Base-by-base conservation (phyloP, 2,329 filamentous ascomycete genomes). In the Fusarium brevicatenulatum region DNA sequence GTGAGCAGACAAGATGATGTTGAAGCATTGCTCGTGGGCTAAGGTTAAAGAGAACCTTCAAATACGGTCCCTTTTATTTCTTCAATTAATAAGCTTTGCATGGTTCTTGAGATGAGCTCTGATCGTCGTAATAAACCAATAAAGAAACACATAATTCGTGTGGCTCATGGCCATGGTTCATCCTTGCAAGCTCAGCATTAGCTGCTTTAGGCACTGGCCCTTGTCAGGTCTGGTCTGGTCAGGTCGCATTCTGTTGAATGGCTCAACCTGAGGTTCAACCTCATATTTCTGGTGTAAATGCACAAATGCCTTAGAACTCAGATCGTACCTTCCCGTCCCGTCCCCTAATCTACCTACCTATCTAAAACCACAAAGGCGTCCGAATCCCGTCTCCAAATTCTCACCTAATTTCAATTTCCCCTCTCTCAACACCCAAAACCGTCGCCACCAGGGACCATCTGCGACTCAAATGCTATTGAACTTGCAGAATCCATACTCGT, bases 281-380 rank as follows among this genome's bases (percentile, higher is more conserved):
- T 78, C 73, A 78, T 78, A 78, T 78, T 77, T 77, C 77, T 75
- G 74, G 75, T 78, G 72, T 68, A 77, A 76, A 78, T 77, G 77
- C 77, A 78, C 61, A 78, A 75, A 71, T 78, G 76, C 76, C 76
- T 78, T 68, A 76, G 54, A 63, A 70, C 58, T 49, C 63, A 65
- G 36, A 53, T 37, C 40, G 34, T n/a, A 28, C 43, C 46, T 61
- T 56, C 39, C 62, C 37, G 36, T 56, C 34, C 44, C 34, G 39
- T 56, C 44, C 63, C n/a, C 19, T 46, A 49, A 39, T 46, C 32
- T 52, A 50, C 63, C 60, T 57, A 28, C 7, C 28, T 28, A 25
- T 25, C 25, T 25, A 25, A 76, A 74, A 74, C 62, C 63, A 65
- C 63, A 73, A 61, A 61, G 50, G 60, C 58, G 46, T 56, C 70